Base-by-base conservation (phyloP, 2,329 filamentous ascomycete genomes). In the Botrytis medusae region DNA sequence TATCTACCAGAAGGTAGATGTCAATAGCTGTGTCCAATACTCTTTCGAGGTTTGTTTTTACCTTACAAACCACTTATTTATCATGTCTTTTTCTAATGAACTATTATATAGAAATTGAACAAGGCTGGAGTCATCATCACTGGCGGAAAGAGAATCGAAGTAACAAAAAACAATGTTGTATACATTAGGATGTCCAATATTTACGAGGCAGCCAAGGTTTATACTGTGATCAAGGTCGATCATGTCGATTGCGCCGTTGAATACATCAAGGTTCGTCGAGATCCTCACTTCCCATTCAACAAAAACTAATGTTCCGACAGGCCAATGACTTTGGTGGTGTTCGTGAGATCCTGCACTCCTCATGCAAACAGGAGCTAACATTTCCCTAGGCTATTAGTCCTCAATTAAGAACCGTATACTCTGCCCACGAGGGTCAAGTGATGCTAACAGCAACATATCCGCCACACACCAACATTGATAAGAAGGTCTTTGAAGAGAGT, bases 341-440 rank as follows among this genome's bases (percentile, higher is more conserved):
- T 72, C 61, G 68, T 60, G 12, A 20, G 57, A 44, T n/a, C n/a
- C 40, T 70, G 34, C 40, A 20, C 22, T 29, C 40, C 8, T 48
- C 22, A 37, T 9, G 34, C 5, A 46, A 37, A 46, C 14, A 44
- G 44, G 63, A 73, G 25, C 68, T 54, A 34, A 64, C 34, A 62
- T 83, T 81, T 73, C 29, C 73, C 82, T 48, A 78, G 79, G 34
- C 80, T 80, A 16, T 77, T 75, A 20, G 77, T 79, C 51, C 70
- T 69, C 42, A 72, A 44, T 69, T 42, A 16, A 71, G 76, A 77
- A 40, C 69, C 74, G 34, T 40, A 18, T 74, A 73, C 54, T 84
- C 85, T 29, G 81, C 84, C 65, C 85, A 87, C 75, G 88, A 90
- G 81, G 89, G 87, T 29, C 87, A 90, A 77, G 79, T 90, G 57